These are phyloP conservation scores for Trichoderma koningiopsis DNA, from an alignment of 2,329 filamentous ascomycete species.

Conservation along the genomic window DNA sequence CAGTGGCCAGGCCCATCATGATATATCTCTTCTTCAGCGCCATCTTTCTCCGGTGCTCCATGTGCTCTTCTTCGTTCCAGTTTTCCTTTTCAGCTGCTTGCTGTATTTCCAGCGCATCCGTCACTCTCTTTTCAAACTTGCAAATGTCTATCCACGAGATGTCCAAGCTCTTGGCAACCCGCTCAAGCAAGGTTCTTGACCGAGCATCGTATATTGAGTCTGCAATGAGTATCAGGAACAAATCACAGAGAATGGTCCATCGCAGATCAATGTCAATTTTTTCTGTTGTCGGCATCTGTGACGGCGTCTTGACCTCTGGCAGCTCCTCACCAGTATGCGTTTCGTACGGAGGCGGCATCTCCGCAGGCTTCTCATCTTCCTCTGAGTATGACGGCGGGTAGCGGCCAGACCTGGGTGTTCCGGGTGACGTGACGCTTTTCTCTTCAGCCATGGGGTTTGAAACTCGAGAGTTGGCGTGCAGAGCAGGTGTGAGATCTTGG, in stretches of 20 bases:
- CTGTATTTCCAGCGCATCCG: conserved; percentile 96
- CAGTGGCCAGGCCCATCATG: conserved; percentile 95
- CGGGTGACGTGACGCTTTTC: conserved; percentile 28
- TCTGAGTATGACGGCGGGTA: conserved; percentile 33
- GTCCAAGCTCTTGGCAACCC: conserved; percentile 76
- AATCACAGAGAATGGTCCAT: conserved; percentile 95
- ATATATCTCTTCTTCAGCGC: conserved; percentile 82
- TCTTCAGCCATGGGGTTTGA: conserved; percentile 81
- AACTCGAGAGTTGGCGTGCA: conserved; percentile 91
- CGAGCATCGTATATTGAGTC: conserved; percentile 91
- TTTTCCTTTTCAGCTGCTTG: conserved; percentile 92
- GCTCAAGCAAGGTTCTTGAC: conserved; percentile 80
- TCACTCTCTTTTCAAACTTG: conserved; percentile 94
- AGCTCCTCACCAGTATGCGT: conserved; percentile 69
- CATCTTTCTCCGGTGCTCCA: conserved; percentile 80
- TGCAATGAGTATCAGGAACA: conserved; percentile 95
- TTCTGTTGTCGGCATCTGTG: conserved; percentile 75
- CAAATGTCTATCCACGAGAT: conserved; percentile 92
- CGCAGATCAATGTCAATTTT: conserved; percentile 94
- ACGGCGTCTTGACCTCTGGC: conserved; percentile 78
- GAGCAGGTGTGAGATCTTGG: conserved; percentile 75
- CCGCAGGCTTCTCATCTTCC: conserved; percentile 50
- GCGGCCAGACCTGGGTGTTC: conserved; percentile 28
- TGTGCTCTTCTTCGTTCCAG: conserved; percentile 96
- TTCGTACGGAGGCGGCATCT: conserved; percentile 61